Evolutionary conservation across 1,284 basidiomycete species (phyloP).

Genomic region (Apiotrichum gamsii): DNA sequence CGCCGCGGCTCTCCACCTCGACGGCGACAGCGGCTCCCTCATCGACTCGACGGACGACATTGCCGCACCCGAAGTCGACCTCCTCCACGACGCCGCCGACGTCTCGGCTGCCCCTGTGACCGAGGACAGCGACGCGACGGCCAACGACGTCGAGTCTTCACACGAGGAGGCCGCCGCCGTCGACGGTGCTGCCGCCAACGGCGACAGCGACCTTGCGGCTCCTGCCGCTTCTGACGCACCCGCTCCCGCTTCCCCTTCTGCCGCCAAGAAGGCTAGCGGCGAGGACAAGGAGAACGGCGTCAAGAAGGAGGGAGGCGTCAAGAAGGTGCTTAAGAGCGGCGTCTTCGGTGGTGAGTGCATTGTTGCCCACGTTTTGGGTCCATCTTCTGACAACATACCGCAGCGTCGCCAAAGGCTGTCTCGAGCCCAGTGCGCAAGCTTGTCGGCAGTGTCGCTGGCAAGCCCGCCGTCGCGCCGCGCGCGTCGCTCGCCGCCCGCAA

Average conservation of each 20-base stretch:
- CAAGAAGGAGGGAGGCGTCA: conserved; percentile 27
- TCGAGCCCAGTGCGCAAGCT: conserved; percentile 13
- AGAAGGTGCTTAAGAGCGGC: conserved; percentile 40
- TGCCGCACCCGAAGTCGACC: too few relatives aligned
- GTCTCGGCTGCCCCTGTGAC: too few relatives aligned
- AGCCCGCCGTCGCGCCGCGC: conserved; percentile 4
- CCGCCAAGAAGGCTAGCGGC: conserved; percentile 2
- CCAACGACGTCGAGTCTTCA: neutral
- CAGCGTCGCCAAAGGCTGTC: conserved; percentile 11
- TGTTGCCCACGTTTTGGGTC: neutral
- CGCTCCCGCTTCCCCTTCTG: neutral
- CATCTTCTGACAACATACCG: neutral
- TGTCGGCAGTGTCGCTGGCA: neutral
- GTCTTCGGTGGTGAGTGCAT: conserved; percentile 38
- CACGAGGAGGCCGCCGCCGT: neutral
- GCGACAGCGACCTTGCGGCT: conserved; percentile 12
- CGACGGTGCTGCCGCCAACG: neutral
- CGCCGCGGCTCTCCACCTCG: too few relatives aligned
- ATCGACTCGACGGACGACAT: too few relatives aligned
- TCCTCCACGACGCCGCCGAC: neutral
- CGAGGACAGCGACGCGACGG: neutral
- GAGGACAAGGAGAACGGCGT: conserved; percentile 11
- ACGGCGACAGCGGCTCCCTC: too few relatives aligned
- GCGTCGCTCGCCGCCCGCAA: conserved; percentile 16
- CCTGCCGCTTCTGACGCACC: too few relatives aligned